Evolutionary conservation across 192 early-diverging fungal genomes (phyloP).

Genomic region (Coemansia sp.): DNA sequence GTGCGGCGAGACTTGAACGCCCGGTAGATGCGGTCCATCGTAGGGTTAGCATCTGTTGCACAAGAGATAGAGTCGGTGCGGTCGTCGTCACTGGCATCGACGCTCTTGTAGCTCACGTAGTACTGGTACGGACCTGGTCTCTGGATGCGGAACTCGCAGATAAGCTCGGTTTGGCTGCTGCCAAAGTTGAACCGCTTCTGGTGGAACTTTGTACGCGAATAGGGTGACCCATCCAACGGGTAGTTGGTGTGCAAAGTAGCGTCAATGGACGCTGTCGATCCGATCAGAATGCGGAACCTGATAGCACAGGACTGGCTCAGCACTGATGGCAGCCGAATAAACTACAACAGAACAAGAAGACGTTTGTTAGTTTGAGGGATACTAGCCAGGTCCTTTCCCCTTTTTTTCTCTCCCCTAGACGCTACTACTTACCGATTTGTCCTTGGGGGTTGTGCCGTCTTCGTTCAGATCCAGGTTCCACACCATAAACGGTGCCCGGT

Average conservation of each 20-base stretch:
- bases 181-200: slow-evolving; percentile 39
- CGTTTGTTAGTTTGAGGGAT: not conserved
- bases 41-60: slow-evolving; percentile 24
- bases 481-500: slow-evolving; percentile 49
- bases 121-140: slow-evolving; percentile 88
- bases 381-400: not conserved
- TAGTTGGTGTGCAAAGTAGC: slow-evolving; percentile 87
- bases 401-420: not conserved
- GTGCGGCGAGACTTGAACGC: slow-evolving; percentile 43
- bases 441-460: slow-evolving; percentile 48
- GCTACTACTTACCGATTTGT: slow-evolving; percentile 44
- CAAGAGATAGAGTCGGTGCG: slow-evolving; percentile 19
- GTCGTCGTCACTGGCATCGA: slow-evolving; percentile 30
- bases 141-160: slow-evolving; percentile 65
- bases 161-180: slow-evolving; percentile 62
- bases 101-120: slow-evolving; percentile 69
- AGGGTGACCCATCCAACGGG: slow-evolving; percentile 70
- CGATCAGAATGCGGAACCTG: slow-evolving; percentile 80
- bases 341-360: slow-evolving; percentile 17
- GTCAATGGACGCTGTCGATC: slow-evolving; percentile 71
- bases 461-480: slow-evolving; percentile 56
- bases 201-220: slow-evolving; percentile 46
- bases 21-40: slow-evolving; percentile 45
- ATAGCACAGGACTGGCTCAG: slow-evolving; percentile 63
- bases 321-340: slow-evolving; percentile 50